Conservation (phyloP, 495 filamentous ascomycete genomes). For the Penicillium verhagenii region DNA sequence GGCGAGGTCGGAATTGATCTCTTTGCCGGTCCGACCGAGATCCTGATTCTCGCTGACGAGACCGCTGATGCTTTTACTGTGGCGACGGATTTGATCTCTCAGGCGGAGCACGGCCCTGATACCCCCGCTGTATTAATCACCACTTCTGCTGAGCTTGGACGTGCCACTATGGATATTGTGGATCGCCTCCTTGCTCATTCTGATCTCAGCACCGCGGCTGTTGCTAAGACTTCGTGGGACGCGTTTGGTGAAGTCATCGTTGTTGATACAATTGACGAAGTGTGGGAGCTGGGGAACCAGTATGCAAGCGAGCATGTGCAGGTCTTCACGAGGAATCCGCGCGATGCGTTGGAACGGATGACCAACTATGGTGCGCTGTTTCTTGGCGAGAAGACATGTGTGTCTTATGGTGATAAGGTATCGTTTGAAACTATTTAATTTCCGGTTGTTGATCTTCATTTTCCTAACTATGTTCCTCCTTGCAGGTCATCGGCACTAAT, state of each 20-base stretch:
- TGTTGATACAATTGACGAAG: slow-evolving; percentile 43
- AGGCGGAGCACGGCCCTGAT: slow-evolving; percentile 55
- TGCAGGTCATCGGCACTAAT: slow-evolving; percentile 56
- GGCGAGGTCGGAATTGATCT: slow-evolving; percentile 55
- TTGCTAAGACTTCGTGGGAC: slow-evolving; percentile 46
- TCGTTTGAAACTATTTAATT: too few relatives aligned
- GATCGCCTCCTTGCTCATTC: slow-evolving; percentile 38
- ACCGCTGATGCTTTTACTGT: slow-evolving; percentile 49
- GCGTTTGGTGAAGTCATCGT: slow-evolving; percentile 49
- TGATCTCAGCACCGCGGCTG: slow-evolving; percentile 40
- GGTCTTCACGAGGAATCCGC: slow-evolving; percentile 47
- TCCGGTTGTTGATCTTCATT: too few relatives aligned
- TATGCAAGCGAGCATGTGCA: slow-evolving; percentile 56
- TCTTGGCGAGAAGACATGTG: slow-evolving; percentile 54
- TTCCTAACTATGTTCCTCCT: too few relatives aligned
- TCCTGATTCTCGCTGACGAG: slow-evolving; percentile 53
- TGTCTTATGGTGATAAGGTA: slow-evolving; percentile 54
- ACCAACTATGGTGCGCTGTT: slow-evolving; percentile 51
- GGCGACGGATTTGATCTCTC: slow-evolving; percentile 50
- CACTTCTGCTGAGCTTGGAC: slow-evolving; percentile 38
- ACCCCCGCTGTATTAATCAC: slow-evolving; percentile 49
- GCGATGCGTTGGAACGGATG: slow-evolving; percentile 52
- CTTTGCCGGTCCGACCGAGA: slow-evolving; percentile 52
- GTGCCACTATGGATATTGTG: too few relatives aligned
- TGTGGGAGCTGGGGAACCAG: slow-evolving; percentile 47